These are phyloP conservation scores for Globisporangium middletonii DNA, from an alignment of 352 stramenopile genomes.

Conservation along the genomic window DNA sequence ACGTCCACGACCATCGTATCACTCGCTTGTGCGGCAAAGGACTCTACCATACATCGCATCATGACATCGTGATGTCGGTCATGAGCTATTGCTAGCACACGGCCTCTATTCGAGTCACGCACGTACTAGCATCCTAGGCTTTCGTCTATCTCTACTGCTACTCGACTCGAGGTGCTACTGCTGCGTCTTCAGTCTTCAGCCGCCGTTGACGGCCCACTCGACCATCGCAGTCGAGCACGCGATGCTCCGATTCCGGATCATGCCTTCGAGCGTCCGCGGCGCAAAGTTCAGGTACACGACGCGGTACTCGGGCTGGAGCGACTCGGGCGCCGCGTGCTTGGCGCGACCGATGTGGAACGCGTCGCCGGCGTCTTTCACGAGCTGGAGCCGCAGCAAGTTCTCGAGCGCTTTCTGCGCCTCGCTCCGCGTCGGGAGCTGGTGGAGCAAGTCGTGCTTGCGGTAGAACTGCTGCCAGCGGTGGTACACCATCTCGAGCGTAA, in stretches of 20 bases:
- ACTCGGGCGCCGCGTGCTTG: slow-evolving; percentile 32
- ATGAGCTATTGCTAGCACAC: no score
- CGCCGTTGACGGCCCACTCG: slow-evolving; percentile 69
- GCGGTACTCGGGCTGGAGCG: slow-evolving; percentile 69
- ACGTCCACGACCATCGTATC: slow-evolving; percentile 2
- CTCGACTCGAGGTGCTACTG: no score
- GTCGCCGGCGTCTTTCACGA: slow-evolving; percentile 72
- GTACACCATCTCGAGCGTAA: slow-evolving; percentile 85
- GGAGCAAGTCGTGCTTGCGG: slow-evolving; percentile 64
- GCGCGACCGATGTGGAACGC: slow-evolving; percentile 58
- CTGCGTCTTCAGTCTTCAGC: neutral
- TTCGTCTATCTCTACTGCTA: neutral
- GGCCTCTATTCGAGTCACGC: no score
- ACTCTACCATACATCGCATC: no score
- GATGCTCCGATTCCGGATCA: slow-evolving; percentile 72
- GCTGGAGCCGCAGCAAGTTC: slow-evolving; percentile 58
- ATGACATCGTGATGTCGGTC: no score
- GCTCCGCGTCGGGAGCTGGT: slow-evolving; percentile 53
- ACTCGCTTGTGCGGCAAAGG: neutral
- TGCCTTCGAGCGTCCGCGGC: slow-evolving; percentile 57
- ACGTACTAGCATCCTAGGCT: no score
- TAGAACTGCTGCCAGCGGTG: slow-evolving; percentile 74
- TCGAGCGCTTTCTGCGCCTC: slow-evolving; percentile 73
- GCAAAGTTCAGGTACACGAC: slow-evolving; percentile 72
- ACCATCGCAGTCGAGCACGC: slow-evolving; percentile 65